Evolutionary conservation across 148 eudicot species (phyloP).

Genomic region (Silene conica): DNA sequence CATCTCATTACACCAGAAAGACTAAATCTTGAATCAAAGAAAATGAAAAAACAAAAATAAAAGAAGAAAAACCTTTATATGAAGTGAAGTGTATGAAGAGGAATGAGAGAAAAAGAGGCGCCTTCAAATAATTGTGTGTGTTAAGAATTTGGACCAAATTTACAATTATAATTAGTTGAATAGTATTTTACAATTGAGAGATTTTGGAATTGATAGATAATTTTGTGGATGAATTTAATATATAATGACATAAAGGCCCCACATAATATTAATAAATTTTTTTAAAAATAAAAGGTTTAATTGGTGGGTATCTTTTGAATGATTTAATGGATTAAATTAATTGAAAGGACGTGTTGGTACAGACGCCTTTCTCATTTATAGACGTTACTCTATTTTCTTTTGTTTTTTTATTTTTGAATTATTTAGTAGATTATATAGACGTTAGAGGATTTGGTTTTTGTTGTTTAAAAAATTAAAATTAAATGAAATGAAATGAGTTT

Average conservation of each 20-base stretch:
- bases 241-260: conserved; percentile 4
- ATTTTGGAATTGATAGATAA: not conserved
- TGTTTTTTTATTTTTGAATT: not conserved
- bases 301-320: not conserved
- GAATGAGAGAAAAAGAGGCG: not conserved
- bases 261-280: not conserved
- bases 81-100: conserved; percentile 19
- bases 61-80: conserved; percentile 18
- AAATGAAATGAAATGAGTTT: no score
- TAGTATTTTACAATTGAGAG: not conserved
- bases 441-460: conserved; percentile 8
- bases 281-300: not conserved
- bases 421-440: not conserved
- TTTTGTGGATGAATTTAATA: not conserved
- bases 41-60: conserved; percentile 1
- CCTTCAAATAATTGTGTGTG: conserved; percentile 3
- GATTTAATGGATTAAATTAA: not conserved
- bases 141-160: conserved; percentile 12
- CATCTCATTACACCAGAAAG: conserved; percentile 1
- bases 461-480: not conserved
- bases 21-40: conserved; percentile 3
- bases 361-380: conserved; percentile 18
- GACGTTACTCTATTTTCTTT: conserved; percentile 28
- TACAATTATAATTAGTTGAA: not conserved
- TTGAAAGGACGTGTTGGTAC: conserved; percentile 15